Percentiles rank a stretch among this genome's conserved stretches.
These are phyloP conservation scores for Neurospora sp. DNA, from an alignment of 495 filamentous ascomycete species.

Conservation along the genomic window DNA sequence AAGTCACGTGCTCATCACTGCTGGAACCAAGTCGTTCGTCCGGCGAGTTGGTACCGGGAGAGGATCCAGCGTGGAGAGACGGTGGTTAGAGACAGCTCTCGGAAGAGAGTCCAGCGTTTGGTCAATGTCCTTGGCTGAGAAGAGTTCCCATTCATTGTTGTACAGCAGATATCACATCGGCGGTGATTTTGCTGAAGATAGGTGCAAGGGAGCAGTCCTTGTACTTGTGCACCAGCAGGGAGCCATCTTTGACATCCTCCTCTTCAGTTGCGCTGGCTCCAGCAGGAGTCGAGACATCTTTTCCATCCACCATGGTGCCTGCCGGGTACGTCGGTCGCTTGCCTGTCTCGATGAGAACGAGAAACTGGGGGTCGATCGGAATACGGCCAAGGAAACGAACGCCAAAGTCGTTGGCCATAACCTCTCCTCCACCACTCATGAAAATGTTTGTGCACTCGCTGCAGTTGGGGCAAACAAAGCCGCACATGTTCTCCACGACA, in stretches of 20 bases:
- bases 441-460: conserved; percentile 90
- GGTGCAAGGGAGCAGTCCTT: conserved; percentile 61
- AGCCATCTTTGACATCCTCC: conserved; percentile 36
- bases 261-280: conserved; percentile 3
- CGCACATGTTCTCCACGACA: conserved; percentile 96
- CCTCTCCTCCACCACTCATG: conserved; percentile 74
- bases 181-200: conserved; percentile 56
- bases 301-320: conserved; percentile 37
- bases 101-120: background rate
- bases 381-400: conserved; percentile 80
- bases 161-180: conserved; percentile 15
- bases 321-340: conserved; percentile 39
- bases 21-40: background rate
- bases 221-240: conserved; percentile 68
- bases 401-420: conserved; percentile 79
- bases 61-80: background rate
- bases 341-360: conserved; percentile 44
- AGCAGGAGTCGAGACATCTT: conserved; percentile 28
- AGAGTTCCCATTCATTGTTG: background rate
- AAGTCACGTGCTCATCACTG: too few species aligned
- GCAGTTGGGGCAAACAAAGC: conserved; percentile 92
- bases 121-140: background rate
- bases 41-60: background rate
- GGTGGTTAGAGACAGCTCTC: background rate
- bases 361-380: conserved; percentile 71